Evolutionary conservation across 2,329 filamentous ascomycete genomes (phyloP).

Genomic region (Fusarium mundagurra): DNA sequence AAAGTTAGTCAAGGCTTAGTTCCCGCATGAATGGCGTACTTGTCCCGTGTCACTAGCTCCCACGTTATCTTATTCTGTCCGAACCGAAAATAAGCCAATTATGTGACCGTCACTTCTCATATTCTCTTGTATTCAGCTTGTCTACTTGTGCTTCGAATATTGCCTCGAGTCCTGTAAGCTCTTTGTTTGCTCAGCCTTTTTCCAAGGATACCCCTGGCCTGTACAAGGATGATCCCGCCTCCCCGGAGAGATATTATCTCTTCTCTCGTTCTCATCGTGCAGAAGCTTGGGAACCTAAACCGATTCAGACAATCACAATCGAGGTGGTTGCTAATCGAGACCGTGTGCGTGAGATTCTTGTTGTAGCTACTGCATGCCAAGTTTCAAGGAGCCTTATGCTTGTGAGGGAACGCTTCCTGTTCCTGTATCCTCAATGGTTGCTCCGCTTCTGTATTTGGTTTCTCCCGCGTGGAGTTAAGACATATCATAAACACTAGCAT

Average conservation of each 20-base stretch:
- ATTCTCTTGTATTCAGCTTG: background rate
- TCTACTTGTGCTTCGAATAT: background rate
- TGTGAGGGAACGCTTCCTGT: background rate
- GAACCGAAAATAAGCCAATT: background rate
- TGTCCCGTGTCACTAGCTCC: background rate
- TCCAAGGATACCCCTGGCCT: background rate
- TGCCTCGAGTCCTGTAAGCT: background rate
- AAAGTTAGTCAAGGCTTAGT: background rate
- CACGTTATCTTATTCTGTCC: background rate
- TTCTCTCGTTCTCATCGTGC: background rate
- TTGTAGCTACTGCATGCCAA: background rate
- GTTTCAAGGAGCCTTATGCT: background rate
- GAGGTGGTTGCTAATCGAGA: background rate
- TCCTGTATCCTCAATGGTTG: background rate
- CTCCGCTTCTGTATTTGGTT: background rate
- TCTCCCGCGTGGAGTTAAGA: background rate
- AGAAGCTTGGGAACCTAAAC: background rate
- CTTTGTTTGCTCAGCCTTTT: background rate
- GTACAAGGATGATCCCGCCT: background rate
- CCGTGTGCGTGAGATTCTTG: background rate
- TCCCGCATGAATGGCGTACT: background rate
- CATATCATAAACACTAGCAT: conserved; percentile 2
- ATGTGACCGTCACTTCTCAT: conserved; percentile 6
- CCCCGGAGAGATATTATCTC: background rate
- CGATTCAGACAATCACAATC: background rate